Evolutionary conservation across 1,284 basidiomycete species (phyloP).

Genomic region (Marasmius tenuissimus): DNA sequence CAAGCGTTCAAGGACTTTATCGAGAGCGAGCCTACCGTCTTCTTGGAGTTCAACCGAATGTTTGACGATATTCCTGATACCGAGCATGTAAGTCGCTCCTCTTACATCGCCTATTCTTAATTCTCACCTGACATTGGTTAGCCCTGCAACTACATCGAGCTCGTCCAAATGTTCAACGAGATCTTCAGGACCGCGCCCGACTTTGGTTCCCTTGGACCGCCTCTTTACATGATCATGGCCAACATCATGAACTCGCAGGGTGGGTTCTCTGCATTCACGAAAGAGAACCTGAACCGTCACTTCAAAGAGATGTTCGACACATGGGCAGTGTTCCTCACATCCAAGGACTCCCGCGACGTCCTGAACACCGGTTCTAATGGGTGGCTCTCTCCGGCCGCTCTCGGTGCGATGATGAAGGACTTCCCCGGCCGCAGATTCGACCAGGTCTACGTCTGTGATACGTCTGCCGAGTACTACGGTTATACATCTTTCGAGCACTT

Average conservation of each 20-base stretch:
- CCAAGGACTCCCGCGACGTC: constrained; percentile 30
- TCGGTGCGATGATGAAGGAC: constrained; percentile 18
- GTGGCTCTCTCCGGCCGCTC: constrained; percentile 35
- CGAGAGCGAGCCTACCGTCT: constrained; percentile 31
- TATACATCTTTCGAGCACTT: constrained; percentile 40
- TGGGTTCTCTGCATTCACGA: constrained; percentile 16
- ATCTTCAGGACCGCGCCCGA: constrained; percentile 39
- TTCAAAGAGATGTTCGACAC: constrained; percentile 23
- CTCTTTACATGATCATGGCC: constrained; percentile 19
- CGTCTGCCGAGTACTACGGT: constrained; percentile 30
- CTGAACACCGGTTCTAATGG: constrained; percentile 24
- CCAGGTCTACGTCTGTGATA: constrained; percentile 35
- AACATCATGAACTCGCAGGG: constrained; percentile 27
- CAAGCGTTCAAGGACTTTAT: constrained; percentile 34
- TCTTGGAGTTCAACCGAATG: constrained; percentile 35
- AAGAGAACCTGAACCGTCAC: constrained; percentile 13
- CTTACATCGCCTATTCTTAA: neutral
- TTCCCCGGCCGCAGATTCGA: constrained; percentile 28
- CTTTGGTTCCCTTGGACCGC: constrained; percentile 35
- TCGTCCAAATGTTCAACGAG: constrained; percentile 26
- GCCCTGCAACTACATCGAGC: constrained; percentile 32
- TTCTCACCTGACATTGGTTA: constrained; percentile 2
- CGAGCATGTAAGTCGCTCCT: neutral
- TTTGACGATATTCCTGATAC: constrained; percentile 21
- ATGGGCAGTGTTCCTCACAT: constrained; percentile 34